phyloP scores from a whole-genome alignment of 2,329 filamentous ascomycete genomes.

The Aureobasidium uvarum region DNA sequence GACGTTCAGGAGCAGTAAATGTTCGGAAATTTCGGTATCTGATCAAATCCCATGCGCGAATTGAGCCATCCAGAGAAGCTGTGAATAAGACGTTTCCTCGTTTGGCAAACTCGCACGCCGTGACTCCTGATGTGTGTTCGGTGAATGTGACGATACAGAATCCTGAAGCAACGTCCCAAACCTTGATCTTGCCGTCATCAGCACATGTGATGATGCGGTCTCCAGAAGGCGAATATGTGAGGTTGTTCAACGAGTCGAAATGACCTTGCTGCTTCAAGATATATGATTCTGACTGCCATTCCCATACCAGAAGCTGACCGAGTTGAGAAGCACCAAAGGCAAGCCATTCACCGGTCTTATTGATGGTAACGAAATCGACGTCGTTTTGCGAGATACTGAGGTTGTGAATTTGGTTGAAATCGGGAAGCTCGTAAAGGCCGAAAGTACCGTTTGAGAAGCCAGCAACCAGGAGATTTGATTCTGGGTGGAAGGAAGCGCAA shows the following conservation, averaged over 20 bases:
- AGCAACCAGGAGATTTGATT: constrained; percentile 87
- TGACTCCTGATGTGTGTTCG: constrained; percentile 92
- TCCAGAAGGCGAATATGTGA: constrained; percentile 91
- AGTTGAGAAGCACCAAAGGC: constrained; percentile 95
- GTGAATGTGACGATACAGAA: constrained; percentile 99
- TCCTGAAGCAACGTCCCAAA: constrained; percentile 94
- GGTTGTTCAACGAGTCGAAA: constrained; percentile 90
- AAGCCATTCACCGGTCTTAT: constrained; percentile 92
- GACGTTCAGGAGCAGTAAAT: constrained; percentile 85
- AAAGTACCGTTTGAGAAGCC: constrained; percentile 96
- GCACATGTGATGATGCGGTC: constrained; percentile 89
- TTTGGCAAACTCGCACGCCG: constrained; percentile 91
- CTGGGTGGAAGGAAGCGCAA: constrained; percentile 85
- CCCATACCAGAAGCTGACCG: constrained; percentile 96
- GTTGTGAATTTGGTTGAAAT: constrained; percentile 93
- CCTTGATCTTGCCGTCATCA: constrained; percentile 97
- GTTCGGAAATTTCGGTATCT: constrained; percentile 96
- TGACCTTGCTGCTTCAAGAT: constrained; percentile 98
- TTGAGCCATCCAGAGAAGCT: constrained; percentile 87
- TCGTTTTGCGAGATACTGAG: constrained; percentile 93
- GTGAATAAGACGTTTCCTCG: constrained; percentile 96
- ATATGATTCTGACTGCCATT: constrained; percentile 99
- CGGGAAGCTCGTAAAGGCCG: constrained; percentile 90
- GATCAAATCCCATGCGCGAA: constrained; percentile 94
- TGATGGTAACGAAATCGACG: constrained; percentile 92